phyloP scores from a whole-genome alignment of 345 rosid species.

The Populus alba region DNA sequence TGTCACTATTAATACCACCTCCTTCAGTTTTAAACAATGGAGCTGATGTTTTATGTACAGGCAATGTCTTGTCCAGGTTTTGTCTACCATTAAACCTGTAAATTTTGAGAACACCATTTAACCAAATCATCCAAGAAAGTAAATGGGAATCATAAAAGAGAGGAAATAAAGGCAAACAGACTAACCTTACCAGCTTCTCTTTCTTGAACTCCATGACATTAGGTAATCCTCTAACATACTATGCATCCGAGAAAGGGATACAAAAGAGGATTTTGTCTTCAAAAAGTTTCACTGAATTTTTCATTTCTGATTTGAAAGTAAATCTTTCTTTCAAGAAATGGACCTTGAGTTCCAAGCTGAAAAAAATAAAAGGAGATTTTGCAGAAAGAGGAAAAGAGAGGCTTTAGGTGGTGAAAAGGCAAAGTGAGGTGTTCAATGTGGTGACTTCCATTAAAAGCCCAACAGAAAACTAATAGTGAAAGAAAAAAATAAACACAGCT shows the following conservation, averaged over 20 bases:
- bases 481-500: conserved; percentile 5
- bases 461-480: conserved; percentile 7
- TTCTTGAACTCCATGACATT: conserved; percentile 47
- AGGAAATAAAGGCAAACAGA: neutral
- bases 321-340: neutral
- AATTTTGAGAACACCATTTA: conserved; percentile 1
- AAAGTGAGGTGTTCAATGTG: neutral
- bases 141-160: conserved; percentile 5
- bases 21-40: conserved; percentile 38
- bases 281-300: conserved; percentile 6
- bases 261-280: conserved; percentile 1
- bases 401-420: neutral
- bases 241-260: neutral
- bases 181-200: conserved; percentile 53
- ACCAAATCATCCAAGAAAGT: conserved; percentile 4
- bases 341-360: neutral
- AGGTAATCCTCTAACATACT: neutral
- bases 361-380: neutral
- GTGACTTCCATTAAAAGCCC: conserved; percentile 33
- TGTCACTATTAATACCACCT: conserved; percentile 9
- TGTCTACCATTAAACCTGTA: conserved; percentile 38
- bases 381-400: conserved; percentile 12
- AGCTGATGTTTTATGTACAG: conserved; percentile 43
- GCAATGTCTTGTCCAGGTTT: conserved; percentile 38
- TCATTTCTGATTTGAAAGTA: conserved; percentile 7